A percentile compares a stretch with the other conserved stretches of the same genome.
These are phyloP conservation scores for Agaricus sinodeliciosus DNA, from an alignment of 768 basidiomycete species.

Conservation along the genomic window DNA sequence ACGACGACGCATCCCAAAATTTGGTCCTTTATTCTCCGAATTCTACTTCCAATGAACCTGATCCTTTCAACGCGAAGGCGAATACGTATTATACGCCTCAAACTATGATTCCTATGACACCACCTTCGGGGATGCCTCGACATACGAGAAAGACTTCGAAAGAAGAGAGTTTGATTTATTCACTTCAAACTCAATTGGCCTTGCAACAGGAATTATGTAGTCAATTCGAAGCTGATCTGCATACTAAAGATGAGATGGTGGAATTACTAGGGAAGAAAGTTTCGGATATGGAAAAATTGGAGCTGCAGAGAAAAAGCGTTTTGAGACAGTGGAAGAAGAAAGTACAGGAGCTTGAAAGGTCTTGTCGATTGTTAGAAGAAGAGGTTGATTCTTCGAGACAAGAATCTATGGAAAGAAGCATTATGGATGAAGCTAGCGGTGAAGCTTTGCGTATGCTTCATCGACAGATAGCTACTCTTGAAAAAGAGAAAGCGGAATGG, in stretches of 20 bases:
- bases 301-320: slow-evolving; percentile 46
- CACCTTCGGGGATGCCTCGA: slow-evolving; percentile 34
- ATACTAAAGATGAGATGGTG: slow-evolving; percentile 68
- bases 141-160: slow-evolving; percentile 60
- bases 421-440: slow-evolving; percentile 80
- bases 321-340: slow-evolving; percentile 70
- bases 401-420: slow-evolving; percentile 72
- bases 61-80: slow-evolving; percentile 69
- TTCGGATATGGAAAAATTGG: slow-evolving; percentile 52
- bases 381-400: slow-evolving; percentile 82
- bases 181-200: slow-evolving; percentile 68
- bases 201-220: slow-evolving; percentile 69
- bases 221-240: slow-evolving; percentile 72
- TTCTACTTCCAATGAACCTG: slow-evolving; percentile 38
- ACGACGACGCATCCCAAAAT: slow-evolving; percentile 46
- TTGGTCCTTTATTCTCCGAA: slow-evolving; percentile 38
- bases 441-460: slow-evolving; percentile 79
- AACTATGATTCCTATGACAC: slow-evolving; percentile 63
- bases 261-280: slow-evolving; percentile 51
- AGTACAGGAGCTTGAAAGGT: slow-evolving; percentile 64
- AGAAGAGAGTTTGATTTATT: slow-evolving; percentile 66
- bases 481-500: slow-evolving; percentile 54
- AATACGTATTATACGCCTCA: slow-evolving; percentile 75
- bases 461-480: slow-evolving; percentile 68
- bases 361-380: slow-evolving; percentile 67